Conservation (phyloP, 345 rosid genomes). For the Tarenaya hassleriana region DNA sequence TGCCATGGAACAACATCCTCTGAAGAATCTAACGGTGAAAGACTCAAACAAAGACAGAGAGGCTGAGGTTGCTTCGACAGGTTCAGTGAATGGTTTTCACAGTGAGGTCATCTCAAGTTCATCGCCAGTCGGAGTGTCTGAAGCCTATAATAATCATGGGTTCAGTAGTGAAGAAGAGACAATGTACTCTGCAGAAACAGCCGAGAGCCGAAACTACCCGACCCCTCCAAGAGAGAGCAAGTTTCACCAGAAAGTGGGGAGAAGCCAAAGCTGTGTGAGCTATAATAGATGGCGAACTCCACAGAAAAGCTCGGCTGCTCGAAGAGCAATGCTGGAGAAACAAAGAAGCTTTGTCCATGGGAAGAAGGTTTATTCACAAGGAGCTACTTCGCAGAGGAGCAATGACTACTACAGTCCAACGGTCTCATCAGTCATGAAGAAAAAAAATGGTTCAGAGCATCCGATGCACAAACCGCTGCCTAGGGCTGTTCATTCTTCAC, state of each 20-base stretch:
- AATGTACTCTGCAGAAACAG: conserved; percentile 98
- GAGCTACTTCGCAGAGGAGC: conserved; percentile 78
- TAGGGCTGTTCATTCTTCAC: conserved; percentile 55
- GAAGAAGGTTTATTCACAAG: conserved; percentile 64
- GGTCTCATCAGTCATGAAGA: conserved; percentile 88
- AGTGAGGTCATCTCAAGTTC: conserved; percentile 46
- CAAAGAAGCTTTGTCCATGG: conserved; percentile 78
- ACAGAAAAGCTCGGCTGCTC: conserved; percentile 41
- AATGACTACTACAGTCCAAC: conserved; percentile 90
- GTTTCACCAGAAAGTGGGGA: conserved; percentile 56
- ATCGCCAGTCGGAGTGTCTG: conserved; percentile 24
- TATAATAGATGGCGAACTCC: conserved; percentile 68
- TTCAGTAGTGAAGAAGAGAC: conserved; percentile 73
- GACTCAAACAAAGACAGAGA: conserved; percentile 25
- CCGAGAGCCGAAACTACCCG: conserved; percentile 82
- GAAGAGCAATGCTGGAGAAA: conserved; percentile 53
- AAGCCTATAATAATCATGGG: conserved; percentile 26
- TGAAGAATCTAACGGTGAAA: not conserved
- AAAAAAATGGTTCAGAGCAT: conserved; percentile 47
- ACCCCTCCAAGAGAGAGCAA: conserved; percentile 67
- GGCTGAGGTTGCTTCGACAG: conserved; percentile 56
- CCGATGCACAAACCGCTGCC: conserved; percentile 26
- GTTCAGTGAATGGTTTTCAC: conserved; percentile 54
- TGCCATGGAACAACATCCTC: conserved; percentile 20
- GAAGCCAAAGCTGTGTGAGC: conserved; percentile 88